phyloP scores from a whole-genome alignment of 2,329 filamentous ascomycete genomes.

The Ophiobolus disseminans region DNA sequence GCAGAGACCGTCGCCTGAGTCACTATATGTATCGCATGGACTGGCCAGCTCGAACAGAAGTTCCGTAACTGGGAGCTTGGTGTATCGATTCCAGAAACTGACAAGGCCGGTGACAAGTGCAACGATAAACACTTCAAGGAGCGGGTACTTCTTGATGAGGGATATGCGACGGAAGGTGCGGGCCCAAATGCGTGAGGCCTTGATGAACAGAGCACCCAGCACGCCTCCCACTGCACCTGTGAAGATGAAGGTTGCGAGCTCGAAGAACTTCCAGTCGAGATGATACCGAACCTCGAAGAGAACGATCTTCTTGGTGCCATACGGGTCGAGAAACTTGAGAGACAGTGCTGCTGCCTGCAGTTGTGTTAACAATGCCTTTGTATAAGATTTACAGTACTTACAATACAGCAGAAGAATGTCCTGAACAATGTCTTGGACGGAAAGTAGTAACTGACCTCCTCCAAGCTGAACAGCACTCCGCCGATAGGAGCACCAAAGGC shows the following conservation, averaged over 20 bases:
- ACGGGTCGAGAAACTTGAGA: conserved; percentile 93
- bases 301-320: conserved; percentile 95
- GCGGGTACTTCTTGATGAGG: conserved; percentile 79
- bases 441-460: conserved; percentile 98
- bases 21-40: conserved; percentile 77
- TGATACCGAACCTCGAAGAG: conserved; percentile 93
- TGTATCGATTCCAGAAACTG: conserved; percentile 93
- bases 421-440: conserved; percentile 96
- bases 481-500: conserved; percentile 92
- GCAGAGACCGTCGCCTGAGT: conserved; percentile 77
- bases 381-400: conserved; percentile 46
- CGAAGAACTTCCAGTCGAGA: conserved; percentile 92
- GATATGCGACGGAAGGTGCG: conserved; percentile 82
- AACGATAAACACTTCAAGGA: conserved; percentile 88
- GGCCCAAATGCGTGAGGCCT: conserved; percentile 90
- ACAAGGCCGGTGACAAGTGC: conserved; percentile 82
- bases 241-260: conserved; percentile 83
- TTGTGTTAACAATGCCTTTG: conserved; percentile 19
- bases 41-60: conserved; percentile 88
- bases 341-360: conserved; percentile 75
- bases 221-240: conserved; percentile 85
- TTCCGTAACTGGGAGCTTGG: conserved; percentile 87
- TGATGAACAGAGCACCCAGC: conserved; percentile 92
- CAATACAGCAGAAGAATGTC: conserved; percentile 98
- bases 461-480: conserved; percentile 89